A percentile compares a stretch with the other conserved stretches of the same genome.
Conservation (phyloP, 2,329 filamentous ascomycete species). For the Calonectria naviculata region DNA sequence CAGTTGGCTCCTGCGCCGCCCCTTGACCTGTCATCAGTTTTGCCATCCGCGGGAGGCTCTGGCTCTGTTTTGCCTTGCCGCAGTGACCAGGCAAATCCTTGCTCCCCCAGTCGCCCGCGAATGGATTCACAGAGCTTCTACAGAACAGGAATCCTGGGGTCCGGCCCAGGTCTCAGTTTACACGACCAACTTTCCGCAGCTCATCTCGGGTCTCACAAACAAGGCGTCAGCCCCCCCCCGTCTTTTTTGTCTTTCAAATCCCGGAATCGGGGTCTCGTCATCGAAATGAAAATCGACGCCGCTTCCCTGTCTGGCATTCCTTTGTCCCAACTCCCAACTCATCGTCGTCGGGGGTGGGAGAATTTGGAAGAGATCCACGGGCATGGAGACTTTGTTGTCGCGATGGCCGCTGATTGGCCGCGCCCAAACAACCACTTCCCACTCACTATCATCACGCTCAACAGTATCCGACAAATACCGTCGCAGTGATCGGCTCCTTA, state of each 20-base stretch:
- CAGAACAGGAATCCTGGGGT: constrained; percentile 13
- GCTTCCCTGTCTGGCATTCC: constrained; percentile 11
- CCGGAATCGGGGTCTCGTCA: background rate
- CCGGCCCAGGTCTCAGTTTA: constrained; percentile 2
- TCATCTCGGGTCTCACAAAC: constrained; percentile 24
- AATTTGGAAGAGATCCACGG: background rate
- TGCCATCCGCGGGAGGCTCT: background rate
- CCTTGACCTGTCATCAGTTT: constrained; percentile 8
- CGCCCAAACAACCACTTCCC: background rate
- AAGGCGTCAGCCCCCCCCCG: background rate
- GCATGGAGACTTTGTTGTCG: background rate
- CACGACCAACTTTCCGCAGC: background rate
- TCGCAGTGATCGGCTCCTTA: constrained; percentile 31
- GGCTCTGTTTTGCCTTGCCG: constrained; percentile 21
- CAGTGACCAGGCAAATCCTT: constrained; percentile 12
- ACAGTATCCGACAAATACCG: constrained; percentile 11
- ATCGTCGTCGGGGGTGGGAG: background rate
- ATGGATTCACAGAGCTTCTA: background rate
- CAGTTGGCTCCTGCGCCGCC: background rate
- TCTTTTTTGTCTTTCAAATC: constrained; percentile 13
- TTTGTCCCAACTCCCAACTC: background rate
- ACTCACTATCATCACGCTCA: background rate
- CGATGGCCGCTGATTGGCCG: background rate
- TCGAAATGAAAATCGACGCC: background rate
- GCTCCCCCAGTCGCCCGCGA: constrained; percentile 21